Percentiles rank a stretch among this genome's conserved stretches.
These are phyloP conservation scores for Ustilago xerochloae DNA, from an alignment of 1,284 basidiomycete genomes.

Conservation along the genomic window DNA sequence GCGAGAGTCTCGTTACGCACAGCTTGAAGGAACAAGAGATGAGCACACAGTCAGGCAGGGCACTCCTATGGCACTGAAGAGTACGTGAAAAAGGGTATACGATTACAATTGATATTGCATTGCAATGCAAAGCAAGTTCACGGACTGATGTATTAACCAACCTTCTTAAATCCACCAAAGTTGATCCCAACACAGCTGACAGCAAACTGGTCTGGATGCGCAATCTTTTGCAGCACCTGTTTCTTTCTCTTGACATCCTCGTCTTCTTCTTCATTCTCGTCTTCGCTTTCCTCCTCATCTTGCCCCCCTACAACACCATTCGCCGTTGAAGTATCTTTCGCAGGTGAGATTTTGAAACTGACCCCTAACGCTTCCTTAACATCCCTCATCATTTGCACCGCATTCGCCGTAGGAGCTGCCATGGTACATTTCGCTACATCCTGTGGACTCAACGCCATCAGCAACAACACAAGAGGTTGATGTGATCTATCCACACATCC, in stretches of 20 bases:
- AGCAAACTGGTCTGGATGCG: slow-evolving; percentile 34
- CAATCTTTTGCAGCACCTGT: slow-evolving; percentile 8
- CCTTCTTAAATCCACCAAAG: slow-evolving; percentile 59
- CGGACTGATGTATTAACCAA: slow-evolving; percentile 17
- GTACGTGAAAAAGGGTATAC: no score
- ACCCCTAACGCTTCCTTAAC: slow-evolving; percentile 82
- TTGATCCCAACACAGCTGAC: slow-evolving; percentile 62
- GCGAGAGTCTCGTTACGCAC: no score
- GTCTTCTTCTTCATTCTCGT: slow-evolving; percentile 27
- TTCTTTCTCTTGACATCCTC: slow-evolving; percentile 23
- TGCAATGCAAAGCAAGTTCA: no score
- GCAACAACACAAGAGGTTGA: slow-evolving; percentile 85
- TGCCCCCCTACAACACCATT: not conserved
- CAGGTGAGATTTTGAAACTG: slow-evolving; percentile 71
- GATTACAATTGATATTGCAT: no score
- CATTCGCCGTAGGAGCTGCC: slow-evolving; percentile 78
- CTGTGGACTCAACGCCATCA: slow-evolving; percentile 95
- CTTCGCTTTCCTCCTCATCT: slow-evolving; percentile 13
- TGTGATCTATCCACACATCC: slow-evolving; percentile 92
- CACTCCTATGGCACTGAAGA: no score
- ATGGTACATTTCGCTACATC: slow-evolving; percentile 91
- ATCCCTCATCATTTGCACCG: slow-evolving; percentile 90
- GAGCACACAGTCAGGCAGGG: no score
- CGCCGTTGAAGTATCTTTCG: not conserved
- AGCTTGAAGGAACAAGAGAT: no score